Percentiles rank a stretch among this genome's conserved stretches.
These are phyloP conservation scores for Colletotrichum melonis DNA, from an alignment of 2,329 filamentous ascomycete species.

Conservation along the genomic window DNA sequence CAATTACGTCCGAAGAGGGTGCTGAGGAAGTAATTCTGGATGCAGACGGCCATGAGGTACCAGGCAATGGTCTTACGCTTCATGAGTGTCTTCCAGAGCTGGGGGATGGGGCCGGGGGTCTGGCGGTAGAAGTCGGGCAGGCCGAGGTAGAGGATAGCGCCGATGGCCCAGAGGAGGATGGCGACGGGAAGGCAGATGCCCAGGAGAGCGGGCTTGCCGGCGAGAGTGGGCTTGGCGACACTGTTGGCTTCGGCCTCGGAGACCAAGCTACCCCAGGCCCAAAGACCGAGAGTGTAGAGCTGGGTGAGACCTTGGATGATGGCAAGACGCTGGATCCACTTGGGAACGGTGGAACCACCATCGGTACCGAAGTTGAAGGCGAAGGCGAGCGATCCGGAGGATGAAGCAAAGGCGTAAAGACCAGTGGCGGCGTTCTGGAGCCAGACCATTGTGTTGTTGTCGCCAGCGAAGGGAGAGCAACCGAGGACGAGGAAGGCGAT, in stretches of 20 bases:
- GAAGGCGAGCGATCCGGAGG: conserved; percentile 74
- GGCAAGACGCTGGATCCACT: conserved; percentile 75
- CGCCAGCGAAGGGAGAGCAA: conserved; percentile 63
- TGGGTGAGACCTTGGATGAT: conserved; percentile 76
- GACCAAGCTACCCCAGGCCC: conserved; percentile 69
- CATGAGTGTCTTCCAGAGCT: conserved; percentile 71
- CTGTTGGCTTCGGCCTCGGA: conserved; percentile 32
- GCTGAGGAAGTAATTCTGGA: conserved; percentile 76
- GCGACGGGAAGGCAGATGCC: conserved; percentile 70
- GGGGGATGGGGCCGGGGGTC: conserved; percentile 70
- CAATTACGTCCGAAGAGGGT: conserved; percentile 76
- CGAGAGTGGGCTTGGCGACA: conserved; percentile 38
- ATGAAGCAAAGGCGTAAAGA: conserved; percentile 71
- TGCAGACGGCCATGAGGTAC: conserved; percentile 72
- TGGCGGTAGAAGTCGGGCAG: conserved; percentile 76
- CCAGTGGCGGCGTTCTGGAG: conserved; percentile 71
- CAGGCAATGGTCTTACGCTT: conserved; percentile 74
- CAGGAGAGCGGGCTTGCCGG: conserved; percentile 43
- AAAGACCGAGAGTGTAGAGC: conserved; percentile 73
- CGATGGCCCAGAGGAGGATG: conserved; percentile 66
- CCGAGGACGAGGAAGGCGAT: conserved; percentile 72
- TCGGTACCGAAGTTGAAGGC: conserved; percentile 75
- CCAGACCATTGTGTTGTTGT: conserved; percentile 51
- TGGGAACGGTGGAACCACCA: conserved; percentile 69
- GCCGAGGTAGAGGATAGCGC: conserved; percentile 66